A percentile compares a stretch with the other conserved stretches of the same genome.
phyloP scores from a whole-genome alignment of 108 stramenopile genomes.

The Ochromonas danica region DNA sequence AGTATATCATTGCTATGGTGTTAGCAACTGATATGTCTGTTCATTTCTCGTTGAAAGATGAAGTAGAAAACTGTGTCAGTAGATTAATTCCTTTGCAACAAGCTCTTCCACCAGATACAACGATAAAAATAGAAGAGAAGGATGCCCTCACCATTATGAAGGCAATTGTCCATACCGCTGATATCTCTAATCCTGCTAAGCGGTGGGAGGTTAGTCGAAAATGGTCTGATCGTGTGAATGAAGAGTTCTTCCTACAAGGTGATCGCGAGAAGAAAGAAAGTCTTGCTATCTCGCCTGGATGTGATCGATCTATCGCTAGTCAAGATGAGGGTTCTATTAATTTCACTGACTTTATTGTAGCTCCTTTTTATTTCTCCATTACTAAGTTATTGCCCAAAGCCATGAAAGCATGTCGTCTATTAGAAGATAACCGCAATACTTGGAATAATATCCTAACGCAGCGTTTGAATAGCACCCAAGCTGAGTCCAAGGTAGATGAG shows the following conservation, averaged over 20 bases:
- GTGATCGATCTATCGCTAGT: constrained; percentile 56
- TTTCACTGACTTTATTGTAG: constrained; percentile 65
- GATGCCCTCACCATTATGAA: constrained; percentile 32
- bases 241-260: constrained; percentile 70
- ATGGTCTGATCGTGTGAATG: constrained; percentile 58
- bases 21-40: constrained; percentile 75
- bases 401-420: neutral
- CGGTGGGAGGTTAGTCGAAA: constrained; percentile 43
- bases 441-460: constrained; percentile 5
- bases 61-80: neutral
- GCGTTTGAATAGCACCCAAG: constrained; percentile 1
- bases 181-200: constrained; percentile 65
- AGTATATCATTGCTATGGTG: constrained; percentile 64
- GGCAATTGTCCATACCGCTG: constrained; percentile 63
- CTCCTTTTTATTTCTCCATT: constrained; percentile 44
- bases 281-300: constrained; percentile 56
- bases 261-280: constrained; percentile 55
- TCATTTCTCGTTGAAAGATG: constrained; percentile 60
- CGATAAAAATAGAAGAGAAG: neutral
- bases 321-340: constrained; percentile 53
- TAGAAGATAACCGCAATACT: neutral
- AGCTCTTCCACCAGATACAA: constrained; percentile 6
- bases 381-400: constrained; percentile 35
- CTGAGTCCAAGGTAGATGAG: too few species aligned
- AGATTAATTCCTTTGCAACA: neutral